A percentile compares a stretch with the other conserved stretches of the same genome.
phyloP scores from a whole-genome alignment of 1,139 yeast genomes.

The Pichia sp. region DNA sequence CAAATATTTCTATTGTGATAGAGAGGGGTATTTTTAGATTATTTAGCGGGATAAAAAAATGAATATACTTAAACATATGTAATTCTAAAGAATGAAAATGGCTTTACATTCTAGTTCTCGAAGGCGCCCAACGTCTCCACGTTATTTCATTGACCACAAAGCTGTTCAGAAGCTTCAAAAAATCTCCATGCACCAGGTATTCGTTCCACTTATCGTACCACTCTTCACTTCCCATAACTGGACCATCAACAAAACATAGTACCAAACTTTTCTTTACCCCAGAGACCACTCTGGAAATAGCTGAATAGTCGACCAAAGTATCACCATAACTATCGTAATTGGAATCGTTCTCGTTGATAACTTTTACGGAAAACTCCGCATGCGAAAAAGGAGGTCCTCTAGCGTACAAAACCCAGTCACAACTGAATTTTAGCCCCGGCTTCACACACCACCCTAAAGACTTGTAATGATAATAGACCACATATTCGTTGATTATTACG shows the following conservation, averaged over 20 bases:
- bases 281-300: slow-evolving; percentile 75
- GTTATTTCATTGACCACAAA: slow-evolving; percentile 53
- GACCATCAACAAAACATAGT: slow-evolving; percentile 55
- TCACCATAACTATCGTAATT: slow-evolving; percentile 11
- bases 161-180: slow-evolving; percentile 20
- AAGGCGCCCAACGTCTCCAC: slow-evolving; percentile 79
- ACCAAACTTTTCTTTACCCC: slow-evolving; percentile 81
- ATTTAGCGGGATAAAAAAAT: no score
- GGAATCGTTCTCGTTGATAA: slow-evolving; percentile 17
- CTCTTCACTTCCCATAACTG: slow-evolving; percentile 33
- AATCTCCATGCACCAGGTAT: slow-evolving; percentile 27
- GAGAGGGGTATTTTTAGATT: no score
- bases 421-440: slow-evolving; percentile 87
- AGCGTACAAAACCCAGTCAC: slow-evolving; percentile 73
- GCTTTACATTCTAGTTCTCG: slow-evolving; percentile 60
- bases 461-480: slow-evolving; percentile 80
- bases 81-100: neutral
- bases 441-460: slow-evolving; percentile 94
- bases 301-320: slow-evolving; percentile 61
- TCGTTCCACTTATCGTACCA: slow-evolving; percentile 32
- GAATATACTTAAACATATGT: slow-evolving; percentile 25
- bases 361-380: slow-evolving; percentile 67
- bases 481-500: slow-evolving; percentile 52
- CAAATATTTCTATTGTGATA: no score
- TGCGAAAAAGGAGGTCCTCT: slow-evolving; percentile 95